Conservation (phyloP, 2,329 filamentous ascomycete species). For the Zelopaecilomyces penicillatus region DNA sequence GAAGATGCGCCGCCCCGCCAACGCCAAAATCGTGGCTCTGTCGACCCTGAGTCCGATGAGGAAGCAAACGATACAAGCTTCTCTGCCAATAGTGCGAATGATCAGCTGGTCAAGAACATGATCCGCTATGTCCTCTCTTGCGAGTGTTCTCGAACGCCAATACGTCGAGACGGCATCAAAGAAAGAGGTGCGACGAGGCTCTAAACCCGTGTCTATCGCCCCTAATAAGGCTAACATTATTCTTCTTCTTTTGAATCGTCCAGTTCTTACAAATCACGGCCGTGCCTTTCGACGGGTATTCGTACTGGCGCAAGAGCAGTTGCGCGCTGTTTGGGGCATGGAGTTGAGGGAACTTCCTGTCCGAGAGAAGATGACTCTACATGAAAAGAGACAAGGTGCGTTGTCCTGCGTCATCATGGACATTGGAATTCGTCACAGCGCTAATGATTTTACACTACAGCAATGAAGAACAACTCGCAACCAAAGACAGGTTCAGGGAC, state of each 20-base stretch:
- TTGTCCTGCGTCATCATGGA: not conserved
- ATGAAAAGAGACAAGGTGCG: slow-evolving; percentile 65
- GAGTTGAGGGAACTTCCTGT: slow-evolving; percentile 75
- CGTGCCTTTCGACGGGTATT: slow-evolving; percentile 73
- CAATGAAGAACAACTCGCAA: slow-evolving; percentile 38
- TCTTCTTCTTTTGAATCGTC: too few species aligned
- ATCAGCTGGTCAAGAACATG: slow-evolving; percentile 55
- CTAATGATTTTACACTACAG: slow-evolving; percentile 14
- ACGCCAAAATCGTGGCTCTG: slow-evolving; percentile 21
- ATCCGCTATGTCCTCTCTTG: slow-evolving; percentile 60
- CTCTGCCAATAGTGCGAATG: slow-evolving; percentile 32
- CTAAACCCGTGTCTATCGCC: not conserved
- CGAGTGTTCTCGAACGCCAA: slow-evolving; percentile 53
- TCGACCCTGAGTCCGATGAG: slow-evolving; percentile 29
- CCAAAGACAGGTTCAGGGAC: slow-evolving; percentile 53
- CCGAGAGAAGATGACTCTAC: slow-evolving; percentile 71
- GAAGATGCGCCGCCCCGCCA: slow-evolving; percentile 24
- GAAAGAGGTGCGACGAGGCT: slow-evolving; percentile 44
- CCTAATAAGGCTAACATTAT: slow-evolving; percentile 6
- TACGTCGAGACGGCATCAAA: slow-evolving; percentile 53
- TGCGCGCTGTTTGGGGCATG: slow-evolving; percentile 80
- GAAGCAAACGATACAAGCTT: slow-evolving; percentile 24
- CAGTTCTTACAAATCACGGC: slow-evolving; percentile 63
- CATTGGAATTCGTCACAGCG: not conserved
- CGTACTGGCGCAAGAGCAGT: slow-evolving; percentile 61